phyloP scores from a whole-genome alignment of 1,284 basidiomycete genomes.

The Stygiomarasmius scandens region DNA sequence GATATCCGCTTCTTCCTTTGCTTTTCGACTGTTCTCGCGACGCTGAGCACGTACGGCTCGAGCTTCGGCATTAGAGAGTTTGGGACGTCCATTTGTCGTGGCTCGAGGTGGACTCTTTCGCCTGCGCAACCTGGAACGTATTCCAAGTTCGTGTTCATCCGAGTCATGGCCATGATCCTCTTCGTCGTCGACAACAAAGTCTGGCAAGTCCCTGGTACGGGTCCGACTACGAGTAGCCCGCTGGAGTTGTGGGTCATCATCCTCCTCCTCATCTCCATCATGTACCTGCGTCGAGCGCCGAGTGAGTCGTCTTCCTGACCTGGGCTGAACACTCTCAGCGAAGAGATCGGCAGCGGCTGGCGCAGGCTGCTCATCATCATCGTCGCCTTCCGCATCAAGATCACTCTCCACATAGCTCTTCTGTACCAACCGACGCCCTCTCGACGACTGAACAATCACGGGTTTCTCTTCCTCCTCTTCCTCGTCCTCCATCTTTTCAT shows the following conservation, averaged over 20 bases:
- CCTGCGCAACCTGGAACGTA: background rate
- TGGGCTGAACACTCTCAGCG: conserved; percentile 18
- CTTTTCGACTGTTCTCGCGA: conserved; percentile 29
- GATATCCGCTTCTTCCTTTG: conserved; percentile 51
- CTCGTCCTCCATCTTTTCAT: conserved; percentile 36
- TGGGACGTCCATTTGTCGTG: background rate
- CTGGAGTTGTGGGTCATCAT: conserved; percentile 30
- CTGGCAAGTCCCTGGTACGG: conserved; percentile 3
- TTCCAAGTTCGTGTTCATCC: background rate
- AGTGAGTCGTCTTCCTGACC: conserved; percentile 5
- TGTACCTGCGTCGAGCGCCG: conserved; percentile 16
- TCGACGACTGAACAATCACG: conserved; percentile 34
- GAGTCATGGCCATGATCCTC: background rate
- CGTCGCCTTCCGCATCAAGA: conserved; percentile 37
- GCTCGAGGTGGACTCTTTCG: background rate
- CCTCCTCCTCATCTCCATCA: conserved; percentile 41
- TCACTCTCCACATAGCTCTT: conserved; percentile 56
- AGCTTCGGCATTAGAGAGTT: conserved; percentile 18
- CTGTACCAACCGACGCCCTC: conserved; percentile 51
- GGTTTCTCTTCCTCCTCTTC: conserved; percentile 31
- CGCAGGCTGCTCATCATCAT: conserved; percentile 27
- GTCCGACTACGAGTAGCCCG: conserved; percentile 24
- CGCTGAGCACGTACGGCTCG: conserved; percentile 27
- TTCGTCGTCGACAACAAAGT: conserved; percentile 15
- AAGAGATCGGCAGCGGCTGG: conserved; percentile 28